Conservation (phyloP, 495 filamentous ascomycete species). For the Aspergillus baeticus region DNA sequence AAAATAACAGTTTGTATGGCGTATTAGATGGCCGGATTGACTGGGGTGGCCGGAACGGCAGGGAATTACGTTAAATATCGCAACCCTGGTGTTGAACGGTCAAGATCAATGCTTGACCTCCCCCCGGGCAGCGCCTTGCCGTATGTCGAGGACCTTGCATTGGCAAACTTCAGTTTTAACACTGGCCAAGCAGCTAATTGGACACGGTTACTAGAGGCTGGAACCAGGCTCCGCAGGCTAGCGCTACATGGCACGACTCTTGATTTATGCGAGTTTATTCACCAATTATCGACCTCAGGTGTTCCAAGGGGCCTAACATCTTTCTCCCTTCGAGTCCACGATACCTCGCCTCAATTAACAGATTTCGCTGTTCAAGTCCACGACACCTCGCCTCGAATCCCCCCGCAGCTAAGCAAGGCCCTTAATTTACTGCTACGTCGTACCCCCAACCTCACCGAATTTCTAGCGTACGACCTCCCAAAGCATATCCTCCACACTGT, state of each 20-base stretch:
- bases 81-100: not conserved
- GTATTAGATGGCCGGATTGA: no score
- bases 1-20: no score
- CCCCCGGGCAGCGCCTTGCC: not conserved
- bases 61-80: no score
- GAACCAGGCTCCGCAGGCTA: not conserved
- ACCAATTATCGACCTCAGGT: not conserved
- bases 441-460: not conserved
- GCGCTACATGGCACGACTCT: not conserved
- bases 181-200: not conserved
- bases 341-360: not conserved
- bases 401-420: no score
- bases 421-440: no score
- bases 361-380: not conserved
- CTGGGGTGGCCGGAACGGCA: no score
- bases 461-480: not conserved
- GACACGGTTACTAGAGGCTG: not conserved
- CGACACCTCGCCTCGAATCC: not conserved
- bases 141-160: not conserved
- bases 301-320: not conserved
- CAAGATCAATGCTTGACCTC: not conserved
- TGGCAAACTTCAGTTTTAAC: not conserved
- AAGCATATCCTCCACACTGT: not conserved
- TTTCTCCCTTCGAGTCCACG: not conserved
- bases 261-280: not conserved